Conservation (phyloP, 108 stramenopile genomes). For the Discostella pseudostelligera region DNA sequence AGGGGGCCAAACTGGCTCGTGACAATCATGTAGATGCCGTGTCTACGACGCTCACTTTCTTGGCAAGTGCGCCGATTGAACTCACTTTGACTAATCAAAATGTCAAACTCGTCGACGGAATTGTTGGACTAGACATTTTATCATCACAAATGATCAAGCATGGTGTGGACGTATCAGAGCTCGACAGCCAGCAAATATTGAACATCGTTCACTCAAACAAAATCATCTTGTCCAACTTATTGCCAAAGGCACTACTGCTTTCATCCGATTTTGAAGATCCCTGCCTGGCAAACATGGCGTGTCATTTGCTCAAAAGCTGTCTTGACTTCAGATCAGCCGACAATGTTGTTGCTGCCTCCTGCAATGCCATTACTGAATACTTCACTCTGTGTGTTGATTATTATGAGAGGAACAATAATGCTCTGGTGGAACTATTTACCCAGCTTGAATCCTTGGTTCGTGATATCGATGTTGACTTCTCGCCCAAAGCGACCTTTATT, state of each 20-base stretch:
- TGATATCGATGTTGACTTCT: conserved; percentile 5
- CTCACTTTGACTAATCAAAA: conserved; percentile 16
- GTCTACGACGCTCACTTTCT: conserved; percentile 24
- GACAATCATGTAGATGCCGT: conserved; percentile 4
- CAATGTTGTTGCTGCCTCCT: conserved; percentile 11
- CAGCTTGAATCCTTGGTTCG: neutral
- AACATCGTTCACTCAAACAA: conserved; percentile 19
- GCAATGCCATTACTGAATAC: conserved; percentile 24
- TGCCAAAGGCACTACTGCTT: conserved; percentile 12
- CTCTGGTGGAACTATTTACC: conserved; percentile 9
- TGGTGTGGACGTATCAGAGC: neutral
- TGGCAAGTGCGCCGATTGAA: conserved; percentile 37
- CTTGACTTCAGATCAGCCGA: conserved; percentile 2
- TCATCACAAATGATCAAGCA: conserved; percentile 7
- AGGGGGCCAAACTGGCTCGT: neutral
- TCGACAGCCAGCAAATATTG: conserved; percentile 1
- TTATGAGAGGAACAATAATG: conserved; percentile 20
- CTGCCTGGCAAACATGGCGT: conserved; percentile 12
- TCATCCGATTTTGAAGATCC: conserved; percentile 8
- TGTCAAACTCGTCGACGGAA: conserved; percentile 11
- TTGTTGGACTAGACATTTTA: conserved; percentile 31
- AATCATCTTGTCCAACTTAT: conserved; percentile 9
- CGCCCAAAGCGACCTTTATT: conserved; percentile 14
- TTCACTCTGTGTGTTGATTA: conserved; percentile 35
- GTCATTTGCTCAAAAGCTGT: conserved; percentile 16